Evolutionary conservation across 129 eudicot species (phyloP).

Genomic region (Arctium minus): DNA sequence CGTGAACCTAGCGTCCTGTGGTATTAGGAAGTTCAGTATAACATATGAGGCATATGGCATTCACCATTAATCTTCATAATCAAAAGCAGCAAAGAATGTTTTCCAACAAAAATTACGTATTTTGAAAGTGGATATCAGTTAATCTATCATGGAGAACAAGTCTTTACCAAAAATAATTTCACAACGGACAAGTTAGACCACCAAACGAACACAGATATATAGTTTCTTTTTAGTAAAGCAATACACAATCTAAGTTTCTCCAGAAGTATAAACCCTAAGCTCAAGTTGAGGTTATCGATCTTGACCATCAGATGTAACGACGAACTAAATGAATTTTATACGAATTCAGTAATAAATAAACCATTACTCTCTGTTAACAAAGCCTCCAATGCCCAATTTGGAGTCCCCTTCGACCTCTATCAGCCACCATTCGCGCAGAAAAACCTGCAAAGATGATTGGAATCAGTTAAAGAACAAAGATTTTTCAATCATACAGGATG

Average conservation of each 20-base stretch:
- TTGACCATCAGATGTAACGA: not conserved
- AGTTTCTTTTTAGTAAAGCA: no score
- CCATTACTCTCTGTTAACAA: slow-evolving; percentile 31
- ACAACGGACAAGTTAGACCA: no score
- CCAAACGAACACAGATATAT: no score
- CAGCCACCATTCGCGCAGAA: slow-evolving; percentile 58
- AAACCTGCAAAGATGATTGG: slow-evolving; percentile 31
- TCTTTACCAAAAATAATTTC: no score
- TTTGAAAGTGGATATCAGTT: not conserved
- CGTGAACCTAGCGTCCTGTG: slow-evolving; percentile 17
- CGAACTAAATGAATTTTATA: not conserved
- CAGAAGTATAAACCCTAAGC: slow-evolving; percentile 3
- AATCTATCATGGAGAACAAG: no score
- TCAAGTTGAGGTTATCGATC: not conserved
- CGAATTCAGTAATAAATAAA: not conserved
- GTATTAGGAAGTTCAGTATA: no score
- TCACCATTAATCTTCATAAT: not conserved
- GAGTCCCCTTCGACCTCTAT: slow-evolving; percentile 26
- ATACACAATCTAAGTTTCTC: not conserved
- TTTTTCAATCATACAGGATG: not conserved
- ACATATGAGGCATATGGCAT: not conserved
- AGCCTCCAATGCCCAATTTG: slow-evolving; percentile 55
- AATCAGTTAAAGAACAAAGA: not conserved
- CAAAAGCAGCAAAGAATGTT: not conserved
- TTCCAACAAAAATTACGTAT: not conserved